Evolutionary conservation across 2,329 filamentous ascomycete species (phyloP).

Genomic region (Cladosporium sp.): DNA sequence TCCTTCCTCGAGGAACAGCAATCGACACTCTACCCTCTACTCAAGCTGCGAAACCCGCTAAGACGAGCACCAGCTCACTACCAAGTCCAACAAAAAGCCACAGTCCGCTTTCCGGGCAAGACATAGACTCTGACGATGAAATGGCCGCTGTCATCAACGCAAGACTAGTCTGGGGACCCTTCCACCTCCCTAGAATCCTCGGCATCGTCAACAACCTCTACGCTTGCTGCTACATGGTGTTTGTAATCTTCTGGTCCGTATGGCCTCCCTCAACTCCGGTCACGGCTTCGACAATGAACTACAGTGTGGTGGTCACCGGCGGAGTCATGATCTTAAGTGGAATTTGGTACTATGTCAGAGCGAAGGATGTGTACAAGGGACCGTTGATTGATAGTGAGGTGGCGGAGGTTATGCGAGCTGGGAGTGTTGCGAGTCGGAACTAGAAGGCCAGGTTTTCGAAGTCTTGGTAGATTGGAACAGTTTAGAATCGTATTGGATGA

Average conservation of each 20-base stretch:
- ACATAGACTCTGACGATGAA: constrained; percentile 4
- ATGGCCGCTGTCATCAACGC: constrained; percentile 26
- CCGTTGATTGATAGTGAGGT: constrained; percentile 41
- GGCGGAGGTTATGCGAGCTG: constrained; percentile 30
- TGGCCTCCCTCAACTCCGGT: constrained; percentile 45
- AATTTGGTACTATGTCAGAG: constrained; percentile 40
- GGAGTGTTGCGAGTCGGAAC: constrained; percentile 16
- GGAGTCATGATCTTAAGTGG: constrained; percentile 40
- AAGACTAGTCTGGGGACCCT: constrained; percentile 56
- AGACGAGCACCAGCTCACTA: not conserved
- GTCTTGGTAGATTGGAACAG: too few species aligned
- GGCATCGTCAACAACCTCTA: constrained; percentile 58
- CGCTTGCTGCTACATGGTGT: constrained; percentile 54
- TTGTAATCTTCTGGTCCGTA: constrained; percentile 60
- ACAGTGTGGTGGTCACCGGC: constrained; percentile 41
- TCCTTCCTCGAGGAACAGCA: constrained; percentile 40
- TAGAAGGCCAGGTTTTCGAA: not conserved
- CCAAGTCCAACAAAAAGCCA: not conserved
- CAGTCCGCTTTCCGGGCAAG: not conserved
- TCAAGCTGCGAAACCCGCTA: not conserved
- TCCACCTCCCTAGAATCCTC: constrained; percentile 52
- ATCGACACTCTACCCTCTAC: constrained; percentile 20
- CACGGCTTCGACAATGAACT: constrained; percentile 45
- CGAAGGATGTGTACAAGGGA: constrained; percentile 40
- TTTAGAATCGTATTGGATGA: too few species aligned